A percentile compares a stretch with the other conserved stretches of the same genome.
Evolutionary conservation across 352 stramenopile species (phyloP).

Genomic region (Phytophthora melonis): DNA sequence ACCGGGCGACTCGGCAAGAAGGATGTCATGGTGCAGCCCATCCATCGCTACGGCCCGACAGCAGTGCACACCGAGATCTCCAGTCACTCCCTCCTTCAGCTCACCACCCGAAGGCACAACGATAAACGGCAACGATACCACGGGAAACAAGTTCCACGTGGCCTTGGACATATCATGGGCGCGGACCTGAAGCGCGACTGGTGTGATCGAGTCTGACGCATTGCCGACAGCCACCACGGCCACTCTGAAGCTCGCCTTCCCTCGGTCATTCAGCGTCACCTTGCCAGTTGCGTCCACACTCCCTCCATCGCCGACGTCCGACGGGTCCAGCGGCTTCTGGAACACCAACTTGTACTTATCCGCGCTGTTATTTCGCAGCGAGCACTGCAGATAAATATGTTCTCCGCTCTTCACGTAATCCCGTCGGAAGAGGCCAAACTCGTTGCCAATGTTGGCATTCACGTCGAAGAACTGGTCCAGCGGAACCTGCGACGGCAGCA

Average conservation of each 20-base stretch:
- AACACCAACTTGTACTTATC: conserved; percentile 41
- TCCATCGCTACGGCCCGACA: conserved; percentile 68
- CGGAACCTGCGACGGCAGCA: conserved; percentile 64
- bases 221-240: conserved; percentile 34
- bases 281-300: conserved; percentile 36
- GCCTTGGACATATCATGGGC: conserved; percentile 42
- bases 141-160: conserved; percentile 68
- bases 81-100: conserved; percentile 30
- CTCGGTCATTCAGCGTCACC: conserved; percentile 66
- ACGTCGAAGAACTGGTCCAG: conserved; percentile 69
- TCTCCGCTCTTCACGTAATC: conserved; percentile 55
- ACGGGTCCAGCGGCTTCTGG: conserved; percentile 25
- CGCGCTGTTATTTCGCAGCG: conserved; percentile 48
- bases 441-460: conserved; percentile 80
- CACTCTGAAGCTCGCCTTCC: conserved; percentile 62
- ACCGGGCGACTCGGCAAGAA: conserved; percentile 78
- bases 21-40: conserved; percentile 60
- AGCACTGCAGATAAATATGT: conserved; percentile 58
- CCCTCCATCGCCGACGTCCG: conserved; percentile 19
- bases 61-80: conserved; percentile 72
- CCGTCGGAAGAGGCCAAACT: conserved; percentile 83
- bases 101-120: conserved; percentile 26
- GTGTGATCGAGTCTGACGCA: conserved; percentile 1
- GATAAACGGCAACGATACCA: conserved; percentile 72
- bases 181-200: conserved; percentile 52